Evolutionary conservation across 1,284 basidiomycete species (phyloP), one percentile per base, ranked within the genome.

Genomic region (Cronartium ribicola): DNA sequence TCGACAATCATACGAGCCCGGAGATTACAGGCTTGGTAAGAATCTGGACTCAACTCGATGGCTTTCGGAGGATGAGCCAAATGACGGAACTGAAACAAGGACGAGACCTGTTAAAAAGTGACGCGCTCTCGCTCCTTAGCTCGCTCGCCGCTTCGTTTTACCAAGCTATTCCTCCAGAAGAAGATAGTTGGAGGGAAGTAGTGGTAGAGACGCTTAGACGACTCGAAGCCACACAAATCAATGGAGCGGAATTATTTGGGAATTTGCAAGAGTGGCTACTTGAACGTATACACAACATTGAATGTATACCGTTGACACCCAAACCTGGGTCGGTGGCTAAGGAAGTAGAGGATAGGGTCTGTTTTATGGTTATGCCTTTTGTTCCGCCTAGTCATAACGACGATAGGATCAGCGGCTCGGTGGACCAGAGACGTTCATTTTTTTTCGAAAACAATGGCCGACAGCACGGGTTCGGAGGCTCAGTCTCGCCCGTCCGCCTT

Each of bases 201-300:
- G 59, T 72, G 44, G 64, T 66, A 5, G 70, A 72, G 43, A 72
- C 70, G 17, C 48, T 72, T 10, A 65, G 70, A 46, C 62, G 63
- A 40, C 41, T 72, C n/a, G 70, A 72, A 40, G 43, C 22, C 37
- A 36, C 14, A 39, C 37, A 59, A 37, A 22, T 43, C 48, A 55
- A 39, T 64, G 68, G 44, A 13, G 51, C 63, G 20, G 20, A 51
- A 29, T 40, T 72, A 39, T 72, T 72, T 20, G 48, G 41, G 8
- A 66, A 72, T 40, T 37, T 72, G 29, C 70, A 72, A 48, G 48
- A 66, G 22, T 72, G 70, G 70, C 20, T 72, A 3, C 37, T 72
- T 6, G 70, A 72, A 46, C 70, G 48, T 13, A 43, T 72, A 37
- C 68, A 37, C 29, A 55, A 37, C 13, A 63, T 71, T 46, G 63